Base-by-base conservation (phyloP, 2,329 filamentous ascomycete species). In the Ophiostoma sp. region DNA sequence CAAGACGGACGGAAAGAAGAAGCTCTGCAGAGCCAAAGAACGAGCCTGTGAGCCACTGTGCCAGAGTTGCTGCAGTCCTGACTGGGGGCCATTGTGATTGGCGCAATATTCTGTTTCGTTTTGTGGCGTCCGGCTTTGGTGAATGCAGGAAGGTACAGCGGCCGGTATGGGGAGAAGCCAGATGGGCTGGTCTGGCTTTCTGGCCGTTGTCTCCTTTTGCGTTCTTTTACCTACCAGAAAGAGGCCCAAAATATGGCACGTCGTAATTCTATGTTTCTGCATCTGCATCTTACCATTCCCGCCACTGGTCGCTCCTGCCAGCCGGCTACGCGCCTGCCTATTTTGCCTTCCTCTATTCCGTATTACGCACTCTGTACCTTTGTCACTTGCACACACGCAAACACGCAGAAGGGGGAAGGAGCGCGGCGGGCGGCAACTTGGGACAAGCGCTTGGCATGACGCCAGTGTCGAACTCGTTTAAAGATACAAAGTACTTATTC, bases 41-140 rank as follows among this genome's bases (percentile, higher is more conserved):
- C 15, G 4, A 36, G 33, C 33, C 33, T 36, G 33, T 4, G 45
- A 50, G 45, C 45, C 45, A 55, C 15, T 28, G 50, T 12, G 50
- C 50, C 48, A 52, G n/a, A 22, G 50, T 22, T 55, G 59, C 36
- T 64, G 57, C 7, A 36, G 42, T n/a, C 22, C 22, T 64, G 59
- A 45, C 61, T 45, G 61, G 63, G 33, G 50, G 71, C 50, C 50
- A 28, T 31, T 66, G 36, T 68, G 48, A 72, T 72, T 72, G 71
- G 71, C 71, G 48, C 61, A 28, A 42, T 45, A 63, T 68, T 68
- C 48, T 72, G 71, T 72, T 59, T 72, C 63, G 61, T 55, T 71
- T 72, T 72, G 61, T 72, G 61, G 71, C 61, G 48, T 59, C 50
- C 48, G 71, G 71, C 48, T 72, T 22, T 28, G 70, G 61, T 22